Base-by-base conservation (phyloP, 345 rosid species). In the Gossypium bickii region DNA sequence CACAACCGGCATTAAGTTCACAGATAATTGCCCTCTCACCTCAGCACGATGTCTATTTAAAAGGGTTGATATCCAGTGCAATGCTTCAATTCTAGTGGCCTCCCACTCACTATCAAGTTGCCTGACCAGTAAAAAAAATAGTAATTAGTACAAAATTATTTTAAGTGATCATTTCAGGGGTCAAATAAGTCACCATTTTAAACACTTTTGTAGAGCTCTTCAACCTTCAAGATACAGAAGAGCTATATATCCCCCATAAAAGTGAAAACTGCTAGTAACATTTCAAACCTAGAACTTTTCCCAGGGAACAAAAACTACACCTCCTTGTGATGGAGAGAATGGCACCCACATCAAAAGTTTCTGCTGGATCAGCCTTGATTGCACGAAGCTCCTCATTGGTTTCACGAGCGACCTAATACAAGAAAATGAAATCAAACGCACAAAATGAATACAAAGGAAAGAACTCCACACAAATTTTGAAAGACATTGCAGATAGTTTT, bases 381-480 rank as follows among this genome's bases (percentile, higher is more conserved):
- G 90, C 85, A 80, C 95, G 95, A 78, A 96, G 97, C 78, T 92
- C 98, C 88, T 96, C 98, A 83, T 96, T 96, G 58, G 98, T 96
- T 87, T 96, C 99, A 72, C 97, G 94, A 82, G 99, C 95, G 83
- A 92, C 99, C 99, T 96, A 66, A 74, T 53, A 43, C 61, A 72
- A 27, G 51, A 67, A 73, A 13, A 53, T 58, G 55, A 44, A 70
- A 77, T 53, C 55, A 74, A 57, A 29, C 16, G 13, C 52, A 48
- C 13, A 24, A 47, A 10, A 11, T 47, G 51, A 47, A 47, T 9
- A 61, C 74, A 67, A 71, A 67, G 74, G 51, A 65, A 29, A 62
- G 52, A 66, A 76, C 67, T 57, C 51, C 65, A 20, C 16, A 72
- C 24, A 56, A 52, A 9, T 51, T 34, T 64, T 76, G 68, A 76